These are phyloP conservation scores for Pyrenochaeta sp. DNA, from an alignment of 2,329 filamentous ascomycete genomes.

Conservation along the genomic window DNA sequence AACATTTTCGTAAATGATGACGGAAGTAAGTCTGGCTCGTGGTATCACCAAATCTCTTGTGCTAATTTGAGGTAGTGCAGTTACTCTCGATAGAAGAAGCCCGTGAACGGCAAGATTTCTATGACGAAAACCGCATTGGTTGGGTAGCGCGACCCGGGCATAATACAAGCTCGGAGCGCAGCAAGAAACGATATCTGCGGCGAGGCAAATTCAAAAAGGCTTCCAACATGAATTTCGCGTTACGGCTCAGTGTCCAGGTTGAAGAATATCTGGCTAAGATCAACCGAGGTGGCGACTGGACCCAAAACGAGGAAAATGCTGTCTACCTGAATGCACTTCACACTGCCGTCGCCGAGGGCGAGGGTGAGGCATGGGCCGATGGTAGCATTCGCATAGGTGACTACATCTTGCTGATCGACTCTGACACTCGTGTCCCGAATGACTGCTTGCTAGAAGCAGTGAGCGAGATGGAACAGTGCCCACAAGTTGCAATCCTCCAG, in stretches of 20 bases:
- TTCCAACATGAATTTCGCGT: conserved; percentile 78
- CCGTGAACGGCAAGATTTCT: conserved; percentile 56
- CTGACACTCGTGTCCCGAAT: conserved; percentile 58
- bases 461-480: conserved; percentile 82
- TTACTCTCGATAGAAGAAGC: conserved; percentile 60
- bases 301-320: conserved; percentile 47
- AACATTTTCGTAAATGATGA: conserved; percentile 76
- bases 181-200: conserved; percentile 32
- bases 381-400: conserved; percentile 88
- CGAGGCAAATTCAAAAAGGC: conserved; percentile 57
- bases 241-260: conserved; percentile 68
- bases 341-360: conserved; percentile 70
- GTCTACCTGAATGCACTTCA: conserved; percentile 55
- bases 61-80: conserved; percentile 56
- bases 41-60: too few relatives aligned
- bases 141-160: conserved; percentile 60
- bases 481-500: conserved; percentile 81
- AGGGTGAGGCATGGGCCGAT: conserved; percentile 76
- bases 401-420: conserved; percentile 74
- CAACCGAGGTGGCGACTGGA: conserved; percentile 30
- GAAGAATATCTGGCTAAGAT: conserved; percentile 64
- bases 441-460: conserved; percentile 83
- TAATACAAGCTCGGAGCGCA: conserved; percentile 30
- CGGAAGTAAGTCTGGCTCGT: conserved; percentile 52
- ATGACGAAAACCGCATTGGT: conserved; percentile 60